A percentile compares a stretch with the other conserved stretches of the same genome.
These are phyloP conservation scores for Talaromyces trachyspermus DNA, from an alignment of 495 filamentous ascomycete genomes.

Conservation along the genomic window DNA sequence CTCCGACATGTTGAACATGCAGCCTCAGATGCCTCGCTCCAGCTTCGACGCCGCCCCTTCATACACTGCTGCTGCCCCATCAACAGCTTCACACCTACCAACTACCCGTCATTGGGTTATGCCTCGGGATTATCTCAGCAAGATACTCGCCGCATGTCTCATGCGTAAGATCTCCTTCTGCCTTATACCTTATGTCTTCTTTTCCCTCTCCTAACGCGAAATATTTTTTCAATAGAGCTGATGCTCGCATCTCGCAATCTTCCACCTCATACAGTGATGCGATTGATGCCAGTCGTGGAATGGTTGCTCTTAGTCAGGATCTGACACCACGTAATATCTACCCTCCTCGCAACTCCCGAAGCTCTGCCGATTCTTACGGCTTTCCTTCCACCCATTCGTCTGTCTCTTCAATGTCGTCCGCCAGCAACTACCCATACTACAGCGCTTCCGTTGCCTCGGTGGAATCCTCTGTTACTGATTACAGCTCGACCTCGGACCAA, in stretches of 20 bases:
- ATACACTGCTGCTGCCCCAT: conserved; percentile 61
- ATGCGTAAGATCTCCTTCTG: conserved; percentile 65
- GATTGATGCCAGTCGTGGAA: conserved; percentile 79
- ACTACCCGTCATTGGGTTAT: conserved; percentile 50
- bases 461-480: conserved; percentile 90
- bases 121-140: conserved; percentile 49
- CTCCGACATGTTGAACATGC: conserved; percentile 64
- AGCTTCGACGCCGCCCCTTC: conserved; percentile 51
- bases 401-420: conserved; percentile 90
- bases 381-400: conserved; percentile 87
- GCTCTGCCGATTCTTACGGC: conserved; percentile 84
- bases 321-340: conserved; percentile 82
- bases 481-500: conserved; percentile 83
- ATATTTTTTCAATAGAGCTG: conserved; percentile 38
- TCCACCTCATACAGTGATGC: conserved; percentile 30
- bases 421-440: conserved; percentile 64
- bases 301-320: conserved; percentile 90
- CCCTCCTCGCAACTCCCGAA: conserved; percentile 56
- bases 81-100: conserved; percentile 55
- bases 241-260: conserved; percentile 35
- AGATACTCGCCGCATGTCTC: conserved; percentile 70
- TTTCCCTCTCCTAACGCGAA: no score
- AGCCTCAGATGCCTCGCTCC: conserved; percentile 58
- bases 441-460: conserved; percentile 71
- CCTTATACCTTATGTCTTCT: no score